These are phyloP conservation scores for Pelargonium exstipulatum DNA, from an alignment of 441 rosid species.

Conservation along the genomic window DNA sequence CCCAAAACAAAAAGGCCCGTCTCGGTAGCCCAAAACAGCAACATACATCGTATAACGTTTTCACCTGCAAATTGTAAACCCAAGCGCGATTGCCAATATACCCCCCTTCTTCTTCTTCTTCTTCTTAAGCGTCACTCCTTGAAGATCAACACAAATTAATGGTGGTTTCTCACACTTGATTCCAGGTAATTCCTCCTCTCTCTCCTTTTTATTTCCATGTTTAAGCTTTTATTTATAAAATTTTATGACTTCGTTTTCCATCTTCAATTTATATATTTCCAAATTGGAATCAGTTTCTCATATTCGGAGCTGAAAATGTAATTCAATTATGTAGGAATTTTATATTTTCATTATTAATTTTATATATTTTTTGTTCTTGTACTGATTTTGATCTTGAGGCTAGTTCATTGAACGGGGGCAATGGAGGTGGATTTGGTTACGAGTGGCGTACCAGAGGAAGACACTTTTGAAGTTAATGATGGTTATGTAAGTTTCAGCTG, in stretches of 20 bases:
- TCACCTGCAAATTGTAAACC: slow-evolving; percentile 1
- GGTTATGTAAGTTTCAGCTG: slow-evolving; percentile 38
- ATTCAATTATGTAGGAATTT: neutral
- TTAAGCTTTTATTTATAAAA: neutral
- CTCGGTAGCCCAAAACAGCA: neutral
- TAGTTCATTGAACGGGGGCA: slow-evolving; percentile 11
- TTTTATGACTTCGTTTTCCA: neutral
- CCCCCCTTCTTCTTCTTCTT: neutral
- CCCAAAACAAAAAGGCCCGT: neutral
- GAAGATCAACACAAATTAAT: slow-evolving; percentile 1
- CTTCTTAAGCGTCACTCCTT: neutral
- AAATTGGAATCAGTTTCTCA: neutral
- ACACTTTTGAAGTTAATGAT: slow-evolving; percentile 41
- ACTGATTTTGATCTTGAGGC: slow-evolving; percentile 5
- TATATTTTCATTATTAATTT: neutral
- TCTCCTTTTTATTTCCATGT: neutral
- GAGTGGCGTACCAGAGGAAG: slow-evolving; percentile 49
- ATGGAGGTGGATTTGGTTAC: slow-evolving; percentile 67
- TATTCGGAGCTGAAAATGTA: slow-evolving; percentile 8
- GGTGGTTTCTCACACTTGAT: neutral
- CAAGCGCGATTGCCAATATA: neutral
- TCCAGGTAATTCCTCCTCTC: neutral
- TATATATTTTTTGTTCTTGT: neutral
- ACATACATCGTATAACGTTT: neutral
- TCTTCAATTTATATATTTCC: neutral